phyloP scores from a whole-genome alignment of 2,329 filamentous ascomycete genomes.

The Blastomyces silverae region DNA sequence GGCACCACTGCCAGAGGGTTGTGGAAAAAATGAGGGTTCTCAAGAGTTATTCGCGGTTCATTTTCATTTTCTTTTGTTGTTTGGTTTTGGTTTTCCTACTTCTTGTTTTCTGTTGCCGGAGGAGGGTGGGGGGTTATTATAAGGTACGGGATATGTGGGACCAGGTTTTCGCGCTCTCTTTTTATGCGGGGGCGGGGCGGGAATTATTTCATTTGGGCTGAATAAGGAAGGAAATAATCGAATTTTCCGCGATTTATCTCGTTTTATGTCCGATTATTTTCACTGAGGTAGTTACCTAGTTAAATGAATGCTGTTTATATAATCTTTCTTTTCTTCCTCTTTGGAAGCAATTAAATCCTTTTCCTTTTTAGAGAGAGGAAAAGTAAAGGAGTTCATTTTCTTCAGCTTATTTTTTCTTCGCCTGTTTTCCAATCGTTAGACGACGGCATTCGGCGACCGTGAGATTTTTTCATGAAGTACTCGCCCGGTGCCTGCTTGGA shows the following conservation, averaged over 20 bases:
- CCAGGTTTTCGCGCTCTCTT: background rate
- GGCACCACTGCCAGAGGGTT: background rate
- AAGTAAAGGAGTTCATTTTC: background rate
- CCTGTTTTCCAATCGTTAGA: background rate
- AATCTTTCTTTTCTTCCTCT: background rate
- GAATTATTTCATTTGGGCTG: background rate
- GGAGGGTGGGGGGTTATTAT: background rate
- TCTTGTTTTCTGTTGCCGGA: background rate
- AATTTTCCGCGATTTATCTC: background rate
- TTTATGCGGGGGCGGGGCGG: background rate
- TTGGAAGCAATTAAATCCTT: background rate
- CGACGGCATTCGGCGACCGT: background rate
- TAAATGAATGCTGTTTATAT: background rate
- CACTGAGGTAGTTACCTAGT: background rate
- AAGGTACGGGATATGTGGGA: background rate
- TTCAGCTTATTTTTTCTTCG: background rate
- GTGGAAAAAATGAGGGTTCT: constrained; percentile 24
- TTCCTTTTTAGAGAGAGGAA: background rate
- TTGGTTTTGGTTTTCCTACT: background rate
- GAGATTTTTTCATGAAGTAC: background rate
- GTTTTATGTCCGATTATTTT: background rate
- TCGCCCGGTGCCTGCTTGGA: background rate
- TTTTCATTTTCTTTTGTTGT: background rate
- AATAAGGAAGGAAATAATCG: background rate
- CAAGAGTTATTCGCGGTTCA: constrained; percentile 7